These are phyloP conservation scores for Viridothelium virens DNA, from an alignment of 495 filamentous ascomycete genomes.

Conservation along the genomic window DNA sequence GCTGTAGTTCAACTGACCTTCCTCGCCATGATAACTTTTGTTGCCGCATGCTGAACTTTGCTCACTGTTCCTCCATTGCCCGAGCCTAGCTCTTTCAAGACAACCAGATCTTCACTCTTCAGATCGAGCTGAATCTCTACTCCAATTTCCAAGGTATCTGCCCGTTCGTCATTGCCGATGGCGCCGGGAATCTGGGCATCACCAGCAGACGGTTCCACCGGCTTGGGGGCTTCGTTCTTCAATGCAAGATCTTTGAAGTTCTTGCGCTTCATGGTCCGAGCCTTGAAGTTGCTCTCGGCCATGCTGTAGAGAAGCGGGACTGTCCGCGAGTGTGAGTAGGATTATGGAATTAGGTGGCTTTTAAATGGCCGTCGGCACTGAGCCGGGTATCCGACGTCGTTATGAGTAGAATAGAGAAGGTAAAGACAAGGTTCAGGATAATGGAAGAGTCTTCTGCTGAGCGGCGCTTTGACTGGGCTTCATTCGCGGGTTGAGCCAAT, in stretches of 20 bases:
- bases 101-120: constrained; percentile 82
- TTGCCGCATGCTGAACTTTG: constrained; percentile 92
- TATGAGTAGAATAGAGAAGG: neutral
- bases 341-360: neutral
- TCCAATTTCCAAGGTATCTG: constrained; percentile 86
- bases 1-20: constrained; percentile 55
- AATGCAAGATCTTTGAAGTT: constrained; percentile 93
- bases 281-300: constrained; percentile 70
- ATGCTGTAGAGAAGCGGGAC: constrained; percentile 43
- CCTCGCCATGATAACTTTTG: constrained; percentile 91
- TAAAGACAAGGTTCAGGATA: neutral
- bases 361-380: neutral
- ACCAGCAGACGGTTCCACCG: constrained; percentile 49
- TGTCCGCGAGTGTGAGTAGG: neutral
- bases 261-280: constrained; percentile 92
- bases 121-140: constrained; percentile 93
- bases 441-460: neutral
- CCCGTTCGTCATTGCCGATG: constrained; percentile 55
- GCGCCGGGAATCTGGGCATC: constrained; percentile 54
- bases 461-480: neutral
- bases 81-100: constrained; percentile 87
- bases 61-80: constrained; percentile 97
- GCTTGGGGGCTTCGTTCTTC: constrained; percentile 55
- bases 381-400: neutral
- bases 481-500: constrained; percentile 1